Percentiles rank a stretch among this genome's conserved stretches.
Evolutionary conservation across 2,329 filamentous ascomycete species (phyloP).

Genomic region (Onygenales sp.): DNA sequence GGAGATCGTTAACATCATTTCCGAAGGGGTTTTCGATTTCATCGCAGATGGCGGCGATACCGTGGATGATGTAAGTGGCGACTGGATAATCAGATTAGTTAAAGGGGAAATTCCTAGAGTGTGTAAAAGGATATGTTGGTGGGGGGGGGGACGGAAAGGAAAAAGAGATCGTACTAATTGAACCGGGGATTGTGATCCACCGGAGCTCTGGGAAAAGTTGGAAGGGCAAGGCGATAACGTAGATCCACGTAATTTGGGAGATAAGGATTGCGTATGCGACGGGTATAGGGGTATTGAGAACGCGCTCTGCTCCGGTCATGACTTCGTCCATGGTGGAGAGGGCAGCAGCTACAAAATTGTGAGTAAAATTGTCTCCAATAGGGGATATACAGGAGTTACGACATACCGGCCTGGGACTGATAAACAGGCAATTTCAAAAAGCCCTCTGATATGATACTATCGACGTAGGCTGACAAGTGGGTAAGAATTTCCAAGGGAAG

Average conservation of each 20-base stretch:
- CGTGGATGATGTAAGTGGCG: conserved; percentile 74
- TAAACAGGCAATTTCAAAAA: conserved; percentile 16
- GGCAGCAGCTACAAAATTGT: conserved; percentile 40
- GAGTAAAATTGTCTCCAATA: neutral
- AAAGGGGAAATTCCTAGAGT: neutral
- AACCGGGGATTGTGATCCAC: conserved; percentile 72
- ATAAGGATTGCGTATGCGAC: conserved; percentile 78
- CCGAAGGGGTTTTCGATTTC: conserved; percentile 85
- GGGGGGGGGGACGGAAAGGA: neutral
- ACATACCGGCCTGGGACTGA: conserved; percentile 18
- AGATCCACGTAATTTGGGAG: conserved; percentile 77
- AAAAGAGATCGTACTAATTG: conserved; percentile 37
- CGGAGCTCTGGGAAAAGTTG: conserved; percentile 56
- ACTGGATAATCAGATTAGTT: conserved; percentile 17
- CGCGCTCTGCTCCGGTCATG: conserved; percentile 62
- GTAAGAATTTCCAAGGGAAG: conserved; percentile 73
- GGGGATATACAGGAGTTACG: neutral
- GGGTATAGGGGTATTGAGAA: conserved; percentile 72
- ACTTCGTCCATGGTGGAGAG: conserved; percentile 61
- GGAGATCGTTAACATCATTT: conserved; percentile 71
- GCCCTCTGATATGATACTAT: conserved; percentile 44
- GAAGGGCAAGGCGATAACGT: conserved; percentile 72
- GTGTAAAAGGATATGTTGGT: neutral
- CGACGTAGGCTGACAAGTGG: conserved; percentile 59
- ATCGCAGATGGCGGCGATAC: conserved; percentile 63